phyloP scores from a whole-genome alignment of 371 early-diverging fungal genomes.

The Mortierella sp. region DNA sequence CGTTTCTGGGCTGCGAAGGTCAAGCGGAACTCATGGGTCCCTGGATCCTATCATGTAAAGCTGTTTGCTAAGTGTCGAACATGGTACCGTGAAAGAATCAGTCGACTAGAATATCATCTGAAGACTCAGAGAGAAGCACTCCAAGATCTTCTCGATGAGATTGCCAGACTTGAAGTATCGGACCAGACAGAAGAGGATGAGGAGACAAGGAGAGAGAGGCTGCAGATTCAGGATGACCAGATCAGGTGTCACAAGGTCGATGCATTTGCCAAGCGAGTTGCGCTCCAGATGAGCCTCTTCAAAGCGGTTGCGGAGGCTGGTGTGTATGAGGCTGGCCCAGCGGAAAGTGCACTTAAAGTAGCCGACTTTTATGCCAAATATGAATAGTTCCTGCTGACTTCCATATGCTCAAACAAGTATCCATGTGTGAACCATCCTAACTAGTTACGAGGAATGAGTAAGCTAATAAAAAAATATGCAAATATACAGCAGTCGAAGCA shows the following conservation, averaged over 20 bases:
- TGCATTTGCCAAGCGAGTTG: background rate
- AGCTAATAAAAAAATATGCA: too few relatives aligned
- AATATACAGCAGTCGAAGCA: too few relatives aligned
- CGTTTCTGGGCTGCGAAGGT: too few relatives aligned
- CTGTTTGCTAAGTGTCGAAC: background rate
- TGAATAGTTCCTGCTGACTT: too few relatives aligned
- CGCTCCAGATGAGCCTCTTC: conserved; percentile 16
- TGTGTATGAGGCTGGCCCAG: conserved; percentile 5
- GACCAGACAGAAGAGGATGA: background rate
- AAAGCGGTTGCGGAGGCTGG: conserved; percentile 12
- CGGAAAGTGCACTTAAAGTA: background rate
- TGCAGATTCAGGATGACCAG: background rate
- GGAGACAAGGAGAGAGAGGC: background rate
- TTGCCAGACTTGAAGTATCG: background rate
- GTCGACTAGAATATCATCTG: background rate
- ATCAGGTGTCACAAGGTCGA: conserved; percentile 2
- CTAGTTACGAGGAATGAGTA: too few relatives aligned
- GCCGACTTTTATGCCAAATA: background rate
- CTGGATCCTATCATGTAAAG: background rate
- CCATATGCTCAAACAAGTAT: too few relatives aligned
- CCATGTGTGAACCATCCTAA: too few relatives aligned
- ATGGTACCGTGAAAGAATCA: background rate
- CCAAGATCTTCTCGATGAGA: background rate
- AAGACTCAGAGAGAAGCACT: background rate
- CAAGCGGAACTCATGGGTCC: too few relatives aligned